Evolutionary conservation across 495 filamentous ascomycete species (phyloP).

Genomic region (Aspergillus affinis): DNA sequence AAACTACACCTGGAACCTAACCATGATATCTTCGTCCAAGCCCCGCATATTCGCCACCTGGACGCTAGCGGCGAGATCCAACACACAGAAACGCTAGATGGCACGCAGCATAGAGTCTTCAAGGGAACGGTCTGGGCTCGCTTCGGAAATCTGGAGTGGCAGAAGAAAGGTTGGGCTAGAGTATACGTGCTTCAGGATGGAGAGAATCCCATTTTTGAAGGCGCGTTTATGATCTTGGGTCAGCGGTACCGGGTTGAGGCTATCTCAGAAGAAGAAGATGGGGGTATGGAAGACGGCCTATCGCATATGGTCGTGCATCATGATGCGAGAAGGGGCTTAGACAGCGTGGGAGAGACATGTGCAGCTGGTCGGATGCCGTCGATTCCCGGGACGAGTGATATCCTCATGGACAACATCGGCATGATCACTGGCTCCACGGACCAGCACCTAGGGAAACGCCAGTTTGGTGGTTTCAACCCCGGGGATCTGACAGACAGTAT

Average conservation of each 20-base stretch:
- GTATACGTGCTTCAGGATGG: conserved; percentile 72
- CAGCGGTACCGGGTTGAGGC: conserved; percentile 64
- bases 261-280: background rate
- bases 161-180: conserved; percentile 76
- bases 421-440: background rate
- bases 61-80: background rate
- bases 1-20: conserved; percentile 13
- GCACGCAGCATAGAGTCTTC: conserved; percentile 3
- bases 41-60: conserved; percentile 11
- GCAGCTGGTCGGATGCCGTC: background rate
- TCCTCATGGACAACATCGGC: background rate
- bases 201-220: conserved; percentile 71
- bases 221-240: conserved; percentile 68
- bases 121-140: conserved; percentile 6
- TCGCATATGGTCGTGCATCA: conserved; percentile 55
- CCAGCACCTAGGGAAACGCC: conserved; percentile 64
- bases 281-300: conserved; percentile 39
- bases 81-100: background rate
- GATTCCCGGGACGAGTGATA: background rate
- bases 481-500: conserved; percentile 49
- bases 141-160: conserved; percentile 44
- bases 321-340: background rate
- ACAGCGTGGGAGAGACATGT: background rate
- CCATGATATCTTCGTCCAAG: conserved; percentile 10
- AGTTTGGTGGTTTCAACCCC: background rate